Base-by-base conservation (phyloP, 306 rosid species). In the Potentilla sterilis region DNA sequence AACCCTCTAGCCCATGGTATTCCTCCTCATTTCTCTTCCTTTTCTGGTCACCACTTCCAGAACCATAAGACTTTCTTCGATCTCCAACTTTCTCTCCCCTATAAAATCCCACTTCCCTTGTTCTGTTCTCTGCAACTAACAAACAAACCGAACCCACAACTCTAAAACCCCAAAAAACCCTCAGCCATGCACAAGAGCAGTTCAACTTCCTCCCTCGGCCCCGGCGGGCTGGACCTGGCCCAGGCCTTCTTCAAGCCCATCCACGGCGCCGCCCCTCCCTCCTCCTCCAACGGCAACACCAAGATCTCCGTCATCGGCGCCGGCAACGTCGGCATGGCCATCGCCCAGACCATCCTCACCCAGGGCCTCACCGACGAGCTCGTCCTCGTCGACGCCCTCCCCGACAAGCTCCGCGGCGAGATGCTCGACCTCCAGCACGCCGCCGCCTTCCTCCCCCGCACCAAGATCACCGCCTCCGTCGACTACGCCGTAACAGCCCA, bases 241-340 rank as follows among this genome's bases (percentile, higher is more conserved):
- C 84, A 83, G 19, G 76, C 89, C 46, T 89, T 95, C 88, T 95
- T 95, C 89, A 86, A 78, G 63, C 65, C 96, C 68, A 84, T 92
- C 35, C 62, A 62, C 9, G 57, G 80, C 72, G 85, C 96, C 5
- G 80, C 84, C 8, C 83, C 92, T 0, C 90, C 93, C 9, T 92
- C 95, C 11, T 77, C 87, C 4, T 77, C 90, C 0, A 90, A 88
- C 9, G 88, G 89, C 74, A 88, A 83, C 83, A 82, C 75, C 54
- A 94, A 94, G 75, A 76, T 91, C 83, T 87, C 97, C 18, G 95
- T 92, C 66, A 73, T 94, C 22, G 98, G 97, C 0, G 89, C 93
- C 14, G 98, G 98, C 13, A 94, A 94, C 62, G 98, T 94, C 14
- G 98, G 98, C 38, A 94, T 94, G 98, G 98, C 98, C 75, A 92